Evolutionary conservation across 306 rosid genomes (phyloP).

Genomic region (Comarum palustre): DNA sequence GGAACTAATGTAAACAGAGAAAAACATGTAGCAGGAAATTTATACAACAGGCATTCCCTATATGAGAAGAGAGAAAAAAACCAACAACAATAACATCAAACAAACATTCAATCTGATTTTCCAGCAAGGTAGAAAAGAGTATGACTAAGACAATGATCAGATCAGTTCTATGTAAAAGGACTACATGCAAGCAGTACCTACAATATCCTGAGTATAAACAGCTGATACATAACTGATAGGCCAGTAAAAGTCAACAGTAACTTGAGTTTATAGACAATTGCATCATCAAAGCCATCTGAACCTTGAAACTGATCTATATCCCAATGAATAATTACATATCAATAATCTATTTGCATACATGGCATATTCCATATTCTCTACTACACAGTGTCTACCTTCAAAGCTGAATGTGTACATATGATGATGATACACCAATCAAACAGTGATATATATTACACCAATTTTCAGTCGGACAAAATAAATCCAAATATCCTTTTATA

Average conservation of each 20-base stretch:
- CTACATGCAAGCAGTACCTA: too few species aligned
- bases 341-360: background rate
- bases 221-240: too few species aligned
- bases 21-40: background rate
- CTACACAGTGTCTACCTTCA: background rate
- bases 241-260: too few species aligned
- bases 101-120: background rate
- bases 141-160: too few species aligned
- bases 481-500: too few species aligned
- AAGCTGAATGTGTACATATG: background rate
- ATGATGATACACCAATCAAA: background rate
- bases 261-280: background rate
- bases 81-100: background rate
- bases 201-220: too few species aligned
- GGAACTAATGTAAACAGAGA: background rate
- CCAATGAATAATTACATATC: background rate
- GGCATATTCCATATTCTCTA: background rate
- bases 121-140: too few species aligned
- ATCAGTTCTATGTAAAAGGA: too few species aligned
- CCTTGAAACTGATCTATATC: background rate
- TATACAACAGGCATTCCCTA: too few species aligned
- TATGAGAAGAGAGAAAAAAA: too few species aligned
- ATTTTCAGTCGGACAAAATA: too few species aligned
- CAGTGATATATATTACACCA: background rate
- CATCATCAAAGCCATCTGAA: slow-evolving; percentile 16